Percentiles rank a stretch among this genome's conserved stretches.
Evolutionary conservation across 2,329 filamentous ascomycete species (phyloP).

Genomic region (Diplodia seriata): DNA sequence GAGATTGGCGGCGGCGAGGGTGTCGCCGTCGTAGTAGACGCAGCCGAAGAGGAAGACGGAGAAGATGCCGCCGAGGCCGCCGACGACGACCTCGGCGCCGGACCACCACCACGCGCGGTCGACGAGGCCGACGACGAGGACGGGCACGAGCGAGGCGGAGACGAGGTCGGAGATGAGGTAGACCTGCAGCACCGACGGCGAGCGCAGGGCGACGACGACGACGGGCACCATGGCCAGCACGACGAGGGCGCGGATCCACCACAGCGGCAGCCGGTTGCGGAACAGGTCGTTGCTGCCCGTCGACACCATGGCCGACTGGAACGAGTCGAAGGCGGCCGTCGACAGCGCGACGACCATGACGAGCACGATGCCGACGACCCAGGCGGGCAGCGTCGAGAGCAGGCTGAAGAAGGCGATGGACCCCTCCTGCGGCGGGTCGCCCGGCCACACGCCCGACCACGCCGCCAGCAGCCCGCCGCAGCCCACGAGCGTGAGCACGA

Average conservation of each 20-base stretch:
- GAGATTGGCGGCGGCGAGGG: slow-evolving; percentile 67
- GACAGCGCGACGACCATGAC: slow-evolving; percentile 81
- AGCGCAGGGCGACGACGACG: slow-evolving; percentile 75
- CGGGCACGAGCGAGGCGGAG: slow-evolving; percentile 76
- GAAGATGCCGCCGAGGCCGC: slow-evolving; percentile 77
- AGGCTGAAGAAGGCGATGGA: slow-evolving; percentile 78
- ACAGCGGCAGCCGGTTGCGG: slow-evolving; percentile 79
- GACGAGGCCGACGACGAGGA: slow-evolving; percentile 74
- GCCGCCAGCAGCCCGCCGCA: slow-evolving; percentile 75
- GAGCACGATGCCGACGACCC: slow-evolving; percentile 82
- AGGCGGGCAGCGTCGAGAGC: slow-evolving; percentile 73
- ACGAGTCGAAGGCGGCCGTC: slow-evolving; percentile 78
- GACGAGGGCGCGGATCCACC: slow-evolving; percentile 73
- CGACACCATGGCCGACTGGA: slow-evolving; percentile 86
- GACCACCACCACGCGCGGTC: slow-evolving; percentile 74
- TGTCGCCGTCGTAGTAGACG: slow-evolving; percentile 76
- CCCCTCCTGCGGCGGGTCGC: slow-evolving; percentile 52
- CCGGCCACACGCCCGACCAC: slow-evolving; percentile 70
- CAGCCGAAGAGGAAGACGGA: slow-evolving; percentile 82
- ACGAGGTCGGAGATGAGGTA: slow-evolving; percentile 83
- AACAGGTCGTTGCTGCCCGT: slow-evolving; percentile 84
- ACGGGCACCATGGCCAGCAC: slow-evolving; percentile 76
- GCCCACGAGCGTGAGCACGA: slow-evolving; percentile 76
- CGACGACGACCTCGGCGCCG: slow-evolving; percentile 80
- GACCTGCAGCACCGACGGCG: slow-evolving; percentile 78